Conservation (phyloP, 139 green algal genomes). For the Haematococcus lacustris region DNA sequence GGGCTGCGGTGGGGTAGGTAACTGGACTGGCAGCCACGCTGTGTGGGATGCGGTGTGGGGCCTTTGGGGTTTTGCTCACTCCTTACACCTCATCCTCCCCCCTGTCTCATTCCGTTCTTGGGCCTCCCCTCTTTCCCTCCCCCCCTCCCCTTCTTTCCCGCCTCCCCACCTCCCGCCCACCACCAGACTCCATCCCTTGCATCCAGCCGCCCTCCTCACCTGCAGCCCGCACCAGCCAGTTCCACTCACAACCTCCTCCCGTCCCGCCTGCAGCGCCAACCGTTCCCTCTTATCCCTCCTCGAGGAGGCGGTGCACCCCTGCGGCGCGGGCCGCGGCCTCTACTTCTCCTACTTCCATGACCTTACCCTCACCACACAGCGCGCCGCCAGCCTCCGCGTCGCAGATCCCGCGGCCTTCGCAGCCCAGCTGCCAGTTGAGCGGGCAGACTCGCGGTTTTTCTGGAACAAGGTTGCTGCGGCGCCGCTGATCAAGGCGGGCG, state of each 20-base stretch:
- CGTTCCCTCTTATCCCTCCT: constrained; percentile 21
- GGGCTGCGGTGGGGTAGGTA: neutral
- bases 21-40: neutral
- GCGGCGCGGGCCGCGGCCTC: constrained; percentile 46
- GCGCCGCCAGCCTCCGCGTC: neutral
- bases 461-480: constrained; percentile 61
- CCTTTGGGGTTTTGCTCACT: neutral
- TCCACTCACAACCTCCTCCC: neutral
- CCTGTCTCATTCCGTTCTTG: too few species aligned
- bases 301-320: constrained; percentile 47
- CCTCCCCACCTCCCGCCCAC: too few species aligned
- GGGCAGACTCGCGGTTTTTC: constrained; percentile 59
- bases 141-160: too few species aligned
- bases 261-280: constrained; percentile 15
- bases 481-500: constrained; percentile 47
- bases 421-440: constrained; percentile 5
- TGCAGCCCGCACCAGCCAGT: neutral
- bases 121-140: too few species aligned
- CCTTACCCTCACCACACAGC: constrained; percentile 70
- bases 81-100: neutral
- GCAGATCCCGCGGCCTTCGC: neutral
- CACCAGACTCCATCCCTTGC: neutral
- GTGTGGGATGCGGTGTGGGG: neutral
- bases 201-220: too few species aligned
- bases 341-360: constrained; percentile 72